Base-by-base conservation (phyloP, 73 alveolate species). In the Paramecium caudatum region DNA sequence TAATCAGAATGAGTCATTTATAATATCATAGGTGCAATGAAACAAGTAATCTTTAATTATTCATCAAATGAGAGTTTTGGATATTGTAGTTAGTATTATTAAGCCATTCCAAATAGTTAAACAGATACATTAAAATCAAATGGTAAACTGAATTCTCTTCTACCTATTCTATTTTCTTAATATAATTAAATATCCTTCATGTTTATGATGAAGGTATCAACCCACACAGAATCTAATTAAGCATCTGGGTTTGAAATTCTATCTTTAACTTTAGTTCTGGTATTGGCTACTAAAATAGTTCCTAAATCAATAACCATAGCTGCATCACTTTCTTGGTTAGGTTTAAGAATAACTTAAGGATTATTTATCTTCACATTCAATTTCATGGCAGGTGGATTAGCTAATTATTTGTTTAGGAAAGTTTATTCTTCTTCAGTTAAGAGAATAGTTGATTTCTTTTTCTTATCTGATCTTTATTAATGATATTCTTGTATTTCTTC, bases 41-140 rank as follows among this genome's bases (percentile, higher is more conserved):
- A 78, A 19, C 55, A 49, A 21, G 37, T 27, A 2, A 86, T 49
- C 16, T 33, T 86, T 16, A 86, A 30, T 27, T 70, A n/a, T 12
- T 47, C 36, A 62, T 86, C 93, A 30, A 86, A 55, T 10, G 46
- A 41, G 3, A 86, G 16, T 23, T 86, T 23, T 37, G 90, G 90
- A 86, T 86, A 86, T 9, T 23, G 7, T 3, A 62, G 27, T 37
- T 68, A 43, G 45, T 86, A 86, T 39, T 86, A 13, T 27, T 86
- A 39, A 23, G 33, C 19, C 17, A 55, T 15, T 39, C 48, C 46
- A 15, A 49, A 70, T 8, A 86, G 17, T 32, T 86, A 63, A 21
- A 86, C 88, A 19, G 43, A 25, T 8, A 86, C 68, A 86, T 86
- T 86, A 16, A 86, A 86, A 46, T 86, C 84, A 41, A 86, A 86